Base-by-base conservation (phyloP, 768 basidiomycete genomes). In the Rhizopogon vinicolor region DNA sequence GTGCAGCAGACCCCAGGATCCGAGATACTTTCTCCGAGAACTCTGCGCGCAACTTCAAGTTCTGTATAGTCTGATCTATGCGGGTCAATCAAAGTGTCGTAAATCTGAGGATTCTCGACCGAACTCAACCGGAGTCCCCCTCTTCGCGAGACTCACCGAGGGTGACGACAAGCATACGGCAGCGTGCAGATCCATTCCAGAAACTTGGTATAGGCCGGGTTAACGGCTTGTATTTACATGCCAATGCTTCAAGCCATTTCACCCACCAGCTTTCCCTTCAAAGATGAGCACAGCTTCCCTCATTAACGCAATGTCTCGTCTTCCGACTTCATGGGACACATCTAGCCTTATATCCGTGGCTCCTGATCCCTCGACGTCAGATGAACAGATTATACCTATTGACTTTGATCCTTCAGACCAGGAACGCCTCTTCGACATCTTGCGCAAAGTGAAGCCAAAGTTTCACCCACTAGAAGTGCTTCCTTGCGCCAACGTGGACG, bases 401-500 rank as follows among this genome's bases (percentile, higher is more conserved):
- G 41, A 19, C 1, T 12, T 42, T 12, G 19, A 42, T 12, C 4
- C 19, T 42, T 22, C 41, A 22, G 5, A 42, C 41, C 41, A 10
- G 16, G 33, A 50, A 33, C 48, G 33, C 12, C n/a, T 50, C 2
- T 19, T 13, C 19, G 25, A 50, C 6, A 25, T n/a, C 48, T 13
- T 50, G 18, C n/a, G 39, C 40, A 58, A 52, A 16, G 45, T 1
- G n/a, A 52, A 53, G 29, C 63, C 61, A 44, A 64, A 59, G 50
- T 59, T 62, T 55, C 62, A 60, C 8, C 69, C 69, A 3, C 59
- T 64, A 40, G 62, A 65, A 25, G 46, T 52, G 18, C 60, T 74
- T 7, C 74, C 70, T 5, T 76, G 75, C 39, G 75, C 75, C 14
- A 73, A 74, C 41, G 60, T 70, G 25, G 57, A 72, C 31, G 58